A percentile compares a stretch with the other conserved stretches of the same genome.
Conservation (phyloP, 768 basidiomycete genomes). For the Trametes cubensis region DNA sequence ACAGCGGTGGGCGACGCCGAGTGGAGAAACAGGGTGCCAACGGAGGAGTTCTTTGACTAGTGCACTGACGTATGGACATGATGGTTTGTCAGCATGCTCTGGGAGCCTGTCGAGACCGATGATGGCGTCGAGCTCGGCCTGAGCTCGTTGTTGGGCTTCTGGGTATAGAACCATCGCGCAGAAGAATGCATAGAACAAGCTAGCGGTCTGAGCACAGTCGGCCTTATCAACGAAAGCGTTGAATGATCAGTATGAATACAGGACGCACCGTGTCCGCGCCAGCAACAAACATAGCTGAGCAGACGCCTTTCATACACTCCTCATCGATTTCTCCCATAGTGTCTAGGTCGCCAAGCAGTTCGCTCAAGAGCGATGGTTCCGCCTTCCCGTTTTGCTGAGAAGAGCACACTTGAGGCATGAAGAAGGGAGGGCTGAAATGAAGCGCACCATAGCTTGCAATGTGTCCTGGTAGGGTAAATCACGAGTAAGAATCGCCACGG, state of each 20-base stretch:
- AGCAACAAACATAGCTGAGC: constrained; percentile 1
- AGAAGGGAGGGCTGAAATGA: neutral
- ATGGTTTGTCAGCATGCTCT: constrained; percentile 15
- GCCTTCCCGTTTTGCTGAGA: neutral
- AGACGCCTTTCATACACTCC: neutral
- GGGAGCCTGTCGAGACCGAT: constrained; percentile 22
- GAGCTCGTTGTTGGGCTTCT: constrained; percentile 9
- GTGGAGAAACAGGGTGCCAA: constrained; percentile 16
- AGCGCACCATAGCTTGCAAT: constrained; percentile 51
- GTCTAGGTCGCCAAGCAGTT: neutral
- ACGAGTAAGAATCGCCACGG: constrained; percentile 59
- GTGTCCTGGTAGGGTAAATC: constrained; percentile 60
- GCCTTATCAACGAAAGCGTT: neutral
- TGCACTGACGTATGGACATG: constrained; percentile 17
- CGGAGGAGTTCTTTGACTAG: constrained; percentile 22
- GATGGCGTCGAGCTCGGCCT: constrained; percentile 22
- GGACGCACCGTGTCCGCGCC: constrained; percentile 1
- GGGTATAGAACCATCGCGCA: constrained; percentile 16
- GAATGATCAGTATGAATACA: neutral
- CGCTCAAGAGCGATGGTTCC: neutral
- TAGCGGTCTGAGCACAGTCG: neutral
- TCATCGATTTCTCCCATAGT: neutral
- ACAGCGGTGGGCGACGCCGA: constrained; percentile 34
- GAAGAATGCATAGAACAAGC: constrained; percentile 8
- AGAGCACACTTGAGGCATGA: neutral